phyloP scores from a whole-genome alignment of 768 basidiomycete genomes.

The Russula vinacea region DNA sequence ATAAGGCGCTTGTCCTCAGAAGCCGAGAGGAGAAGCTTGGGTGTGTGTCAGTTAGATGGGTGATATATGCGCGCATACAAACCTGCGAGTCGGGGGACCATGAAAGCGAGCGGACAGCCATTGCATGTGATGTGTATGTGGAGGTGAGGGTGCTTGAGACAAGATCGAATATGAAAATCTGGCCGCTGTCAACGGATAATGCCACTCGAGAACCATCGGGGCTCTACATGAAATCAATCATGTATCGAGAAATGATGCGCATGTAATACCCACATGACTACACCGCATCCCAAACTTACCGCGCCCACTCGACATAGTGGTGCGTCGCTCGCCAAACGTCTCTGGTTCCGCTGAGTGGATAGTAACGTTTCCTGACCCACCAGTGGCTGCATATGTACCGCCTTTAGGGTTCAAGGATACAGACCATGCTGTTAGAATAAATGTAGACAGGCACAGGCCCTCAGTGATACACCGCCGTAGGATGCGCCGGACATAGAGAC shows the following conservation, averaged over 20 bases:
- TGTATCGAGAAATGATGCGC: not conserved
- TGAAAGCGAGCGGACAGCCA: constrained; percentile 79
- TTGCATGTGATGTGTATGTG: constrained; percentile 84
- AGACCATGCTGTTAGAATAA: constrained; percentile 61
- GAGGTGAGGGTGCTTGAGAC: constrained; percentile 60
- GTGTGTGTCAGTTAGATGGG: not conserved
- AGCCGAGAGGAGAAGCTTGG: constrained; percentile 78
- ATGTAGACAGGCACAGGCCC: not conserved
- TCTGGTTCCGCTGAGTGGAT: constrained; percentile 66
- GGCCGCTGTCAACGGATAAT: constrained; percentile 81
- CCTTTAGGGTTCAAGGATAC: constrained; percentile 76
- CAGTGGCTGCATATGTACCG: constrained; percentile 71
- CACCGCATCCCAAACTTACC: constrained; percentile 77
- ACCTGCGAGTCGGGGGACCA: constrained; percentile 92
- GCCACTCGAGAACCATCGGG: constrained; percentile 84
- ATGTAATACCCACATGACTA: constrained; percentile 54
- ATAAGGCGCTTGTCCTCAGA: constrained; percentile 92
- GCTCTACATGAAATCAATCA: constrained; percentile 53
- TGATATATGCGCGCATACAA: constrained; percentile 33
- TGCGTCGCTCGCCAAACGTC: constrained; percentile 64
- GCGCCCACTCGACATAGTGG: constrained; percentile 61
- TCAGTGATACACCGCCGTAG: not conserved
- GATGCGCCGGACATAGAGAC: constrained; percentile 32
- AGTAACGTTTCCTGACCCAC: constrained; percentile 64
- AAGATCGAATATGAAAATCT: constrained; percentile 82